Base-by-base conservation (phyloP, 805 yeast genomes). In the Starmera pachycereana region DNA sequence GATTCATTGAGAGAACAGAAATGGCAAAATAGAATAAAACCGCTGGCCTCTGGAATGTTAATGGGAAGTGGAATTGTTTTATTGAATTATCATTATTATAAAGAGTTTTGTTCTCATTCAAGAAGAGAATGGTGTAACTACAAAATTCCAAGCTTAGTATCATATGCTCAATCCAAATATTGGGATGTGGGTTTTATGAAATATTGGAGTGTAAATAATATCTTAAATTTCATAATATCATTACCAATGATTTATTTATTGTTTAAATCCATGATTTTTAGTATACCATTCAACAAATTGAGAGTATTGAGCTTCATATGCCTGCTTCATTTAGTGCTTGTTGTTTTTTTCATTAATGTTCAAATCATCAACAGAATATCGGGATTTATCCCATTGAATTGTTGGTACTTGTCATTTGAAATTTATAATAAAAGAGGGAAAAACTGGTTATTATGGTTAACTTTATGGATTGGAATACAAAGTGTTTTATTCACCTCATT, bases 361-460 rank as follows among this genome's bases (percentile, higher is more conserved):
- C 98, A 90, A 58, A 87, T 89, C 30, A 66, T 90, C 41, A 86
- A 83, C 32, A 68, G 98, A 40, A 72, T 89, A 5, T 74, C 81
- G 10, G 72, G 90, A 6, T 85, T 87, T 54, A 57, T 84, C 29
- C 97, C 97, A 0, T 53, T 84, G 8, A 73, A 76, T 41, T 71
- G 76, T 48, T 85, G 95, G 95, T 79, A 76, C 54, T 50, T 80
- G 25, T 74, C 82, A 6, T 65, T 50, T 59, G 38, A 43, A 56
- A 14, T 47, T n/a, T 38, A 48, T 28, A 51, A 44, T 37, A 44
- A 44, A 30, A 71, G 70, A 1, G 35, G 25, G 10, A 56, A 58
- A 38, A 39, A 46, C 18, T 69, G 72, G 55, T 54, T 74, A 1
- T 49, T 60, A 8, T 82, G 75, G 64, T 62, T 76, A 49, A 47